Evolutionary conservation across 495 filamentous ascomycete genomes (phyloP), one percentile per base, ranked within the genome.

Genomic region (Parachaetomium inaequale): DNA sequence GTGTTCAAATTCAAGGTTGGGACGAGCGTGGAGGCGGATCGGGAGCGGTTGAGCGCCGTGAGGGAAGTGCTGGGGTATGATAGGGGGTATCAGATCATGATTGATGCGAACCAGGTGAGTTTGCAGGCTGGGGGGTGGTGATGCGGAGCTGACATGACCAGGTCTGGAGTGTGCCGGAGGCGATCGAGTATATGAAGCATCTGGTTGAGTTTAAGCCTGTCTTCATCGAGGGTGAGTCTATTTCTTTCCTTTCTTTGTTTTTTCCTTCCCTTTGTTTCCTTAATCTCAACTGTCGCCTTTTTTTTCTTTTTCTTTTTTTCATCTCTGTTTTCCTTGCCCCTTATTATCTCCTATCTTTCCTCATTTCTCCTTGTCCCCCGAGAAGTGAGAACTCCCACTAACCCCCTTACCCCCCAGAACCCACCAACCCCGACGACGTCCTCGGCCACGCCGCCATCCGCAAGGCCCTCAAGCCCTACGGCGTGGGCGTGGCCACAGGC

Each of bases 1-100:
- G 88, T 96, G 74, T 96, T 96, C 78, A 96, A 96, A 81, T 70
- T 96, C 64, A 96, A 96, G 76, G 91, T 96, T 42, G 92, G 92
- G 7, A 81, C 79, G 0, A 83, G 81, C 53, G 62, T 94, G 25
- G 88, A 85, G 70, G 82, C 87, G 63, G 92, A 96, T 69, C 76
- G 81, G 66, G 72, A 77, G 46, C 77, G 92, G 3, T 75, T 95
- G 64, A 68, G 65, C 0, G 92, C 94, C 74, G 91, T 90, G 14
- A 74, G 92, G 25, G 84, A 88, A 14, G 85, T 92, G 32, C 88
- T 96, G 72, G 92, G 92, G 0, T 95, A 90, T 72, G 92, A 94
- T 68, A 78, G 79, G 65, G 92, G 91, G 2, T 93, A 94, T 74
- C 84, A 94, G 52, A 76, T 96, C 51, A 96, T 96, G 92, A 87